phyloP scores from a whole-genome alignment of 805 yeast genomes.

The Suhomyces vadensis region DNA sequence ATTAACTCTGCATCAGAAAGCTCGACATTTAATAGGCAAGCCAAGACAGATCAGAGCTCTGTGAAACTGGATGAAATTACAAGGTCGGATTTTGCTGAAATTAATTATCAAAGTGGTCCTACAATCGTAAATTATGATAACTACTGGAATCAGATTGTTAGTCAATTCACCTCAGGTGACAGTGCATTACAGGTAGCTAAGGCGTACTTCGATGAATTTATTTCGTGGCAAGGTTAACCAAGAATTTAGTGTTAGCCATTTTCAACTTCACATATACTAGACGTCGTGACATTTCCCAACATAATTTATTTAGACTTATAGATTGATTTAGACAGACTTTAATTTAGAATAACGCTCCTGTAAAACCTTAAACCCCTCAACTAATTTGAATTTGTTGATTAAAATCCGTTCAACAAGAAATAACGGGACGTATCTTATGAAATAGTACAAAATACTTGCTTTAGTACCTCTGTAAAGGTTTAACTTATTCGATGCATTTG shows the following conservation, averaged over 20 bases:
- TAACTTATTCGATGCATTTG: conserved; percentile 39
- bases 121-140: neutral
- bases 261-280: too few relatives aligned
- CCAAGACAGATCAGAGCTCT: neutral
- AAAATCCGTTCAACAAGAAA: conserved; percentile 45
- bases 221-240: neutral
- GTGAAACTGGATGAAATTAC: neutral
- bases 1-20: neutral
- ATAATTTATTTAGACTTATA: neutral
- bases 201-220: neutral
- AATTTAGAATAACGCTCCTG: conserved; percentile 22
- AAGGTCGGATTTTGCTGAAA: neutral
- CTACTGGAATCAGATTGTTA: neutral
- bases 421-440: conserved; percentile 42
- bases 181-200: neutral
- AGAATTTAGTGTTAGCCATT: too few relatives aligned
- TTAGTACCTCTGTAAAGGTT: conserved; percentile 58
- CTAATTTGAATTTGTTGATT: conserved; percentile 35
- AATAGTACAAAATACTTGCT: conserved; percentile 33
- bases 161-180: neutral
- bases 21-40: conserved; percentile 1
- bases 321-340: conserved; percentile 6
- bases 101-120: neutral
- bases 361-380: conserved; percentile 24
- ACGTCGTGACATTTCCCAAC: too few relatives aligned